Evolutionary conservation across 2,329 filamentous ascomycete genomes (phyloP).

Genomic region (Eurotiales sp.): DNA sequence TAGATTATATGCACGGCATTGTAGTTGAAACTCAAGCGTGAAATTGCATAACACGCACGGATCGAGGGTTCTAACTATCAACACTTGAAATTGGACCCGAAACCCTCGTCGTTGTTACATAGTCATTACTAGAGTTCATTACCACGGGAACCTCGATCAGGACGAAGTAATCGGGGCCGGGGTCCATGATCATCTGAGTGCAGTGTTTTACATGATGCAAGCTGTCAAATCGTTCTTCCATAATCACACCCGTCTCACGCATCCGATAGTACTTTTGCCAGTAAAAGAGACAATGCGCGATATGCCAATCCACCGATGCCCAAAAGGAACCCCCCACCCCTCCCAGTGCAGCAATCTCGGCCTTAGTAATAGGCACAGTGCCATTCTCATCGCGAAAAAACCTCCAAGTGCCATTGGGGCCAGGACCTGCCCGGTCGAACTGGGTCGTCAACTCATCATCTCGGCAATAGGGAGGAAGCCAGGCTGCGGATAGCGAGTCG

Average conservation of each 20-base stretch:
- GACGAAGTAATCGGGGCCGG: too few relatives aligned
- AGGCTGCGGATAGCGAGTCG: conserved; percentile 32
- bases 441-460: conserved; percentile 31
- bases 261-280: conserved; percentile 28
- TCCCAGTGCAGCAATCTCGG: conserved; percentile 20
- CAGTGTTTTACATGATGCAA: conserved; percentile 17
- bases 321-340: conserved; percentile 19
- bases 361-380: conserved; percentile 17
- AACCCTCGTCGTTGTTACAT: too few relatives aligned
- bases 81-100: too few relatives aligned
- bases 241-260: conserved; percentile 14
- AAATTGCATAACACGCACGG: too few relatives aligned
- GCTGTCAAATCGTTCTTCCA: conserved; percentile 23
- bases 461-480: conserved; percentile 33
- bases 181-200: background rate
- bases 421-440: conserved; percentile 29
- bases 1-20: too few relatives aligned
- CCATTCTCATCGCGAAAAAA: conserved; percentile 30
- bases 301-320: conserved; percentile 26
- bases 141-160: too few relatives aligned
- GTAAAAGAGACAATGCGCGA: conserved; percentile 31
- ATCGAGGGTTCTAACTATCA: too few relatives aligned
- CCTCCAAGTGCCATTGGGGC: conserved; percentile 27
- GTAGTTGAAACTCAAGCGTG: too few relatives aligned
- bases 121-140: too few relatives aligned